These are phyloP conservation scores for Alternaria solani DNA, from an alignment of 2,329 filamentous ascomycete genomes.

Conservation along the genomic window DNA sequence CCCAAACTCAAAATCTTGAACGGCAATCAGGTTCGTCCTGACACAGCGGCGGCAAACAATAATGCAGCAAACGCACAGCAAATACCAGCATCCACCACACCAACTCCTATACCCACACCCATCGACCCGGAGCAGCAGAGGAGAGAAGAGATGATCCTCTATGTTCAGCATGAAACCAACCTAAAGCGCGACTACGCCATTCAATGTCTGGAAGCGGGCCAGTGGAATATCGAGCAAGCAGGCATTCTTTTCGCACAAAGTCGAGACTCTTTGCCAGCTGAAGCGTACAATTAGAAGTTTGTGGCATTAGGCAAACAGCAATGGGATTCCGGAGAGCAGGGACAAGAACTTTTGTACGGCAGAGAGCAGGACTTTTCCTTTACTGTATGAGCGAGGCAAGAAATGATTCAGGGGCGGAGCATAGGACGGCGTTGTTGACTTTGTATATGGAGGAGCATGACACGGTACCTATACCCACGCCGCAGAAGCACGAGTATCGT, in stretches of 20 bases:
- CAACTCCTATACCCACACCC: constrained; percentile 6
- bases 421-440: constrained; percentile 5
- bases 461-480: constrained; percentile 13
- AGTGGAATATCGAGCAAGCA: constrained; percentile 82
- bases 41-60: constrained; percentile 59
- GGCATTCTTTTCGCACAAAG: constrained; percentile 77
- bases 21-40: constrained; percentile 74
- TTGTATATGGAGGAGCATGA: not conserved
- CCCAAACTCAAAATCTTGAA: constrained; percentile 82
- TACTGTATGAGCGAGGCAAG: not conserved
- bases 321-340: not conserved
- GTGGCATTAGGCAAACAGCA: not conserved
- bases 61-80: constrained; percentile 10
- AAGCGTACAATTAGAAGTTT: constrained; percentile 49
- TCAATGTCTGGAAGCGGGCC: constrained; percentile 80
- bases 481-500: not conserved
- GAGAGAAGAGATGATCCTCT: constrained; percentile 72
- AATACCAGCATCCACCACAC: constrained; percentile 26
- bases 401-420: not conserved
- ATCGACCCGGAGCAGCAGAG: constrained; percentile 44
- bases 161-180: constrained; percentile 78
- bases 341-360: not conserved
- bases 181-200: constrained; percentile 82
- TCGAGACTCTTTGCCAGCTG: constrained; percentile 63
- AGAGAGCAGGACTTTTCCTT: not conserved